phyloP scores from a whole-genome alignment of 2,329 filamentous ascomycete genomes.

The Aspergillus pseudotamarii region DNA sequence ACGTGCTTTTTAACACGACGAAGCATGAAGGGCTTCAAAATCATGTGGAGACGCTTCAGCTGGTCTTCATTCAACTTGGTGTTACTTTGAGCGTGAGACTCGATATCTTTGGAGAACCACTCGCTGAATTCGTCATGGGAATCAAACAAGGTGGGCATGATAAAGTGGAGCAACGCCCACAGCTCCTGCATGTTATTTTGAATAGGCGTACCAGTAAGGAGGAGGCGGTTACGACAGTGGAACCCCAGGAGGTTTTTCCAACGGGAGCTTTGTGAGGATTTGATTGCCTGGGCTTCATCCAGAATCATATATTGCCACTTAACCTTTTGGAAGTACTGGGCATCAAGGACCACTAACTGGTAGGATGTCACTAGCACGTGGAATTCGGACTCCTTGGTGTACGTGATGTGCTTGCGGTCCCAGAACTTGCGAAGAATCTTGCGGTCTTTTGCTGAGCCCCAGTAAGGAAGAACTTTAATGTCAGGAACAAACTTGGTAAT shows the following conservation, averaged over 20 bases:
- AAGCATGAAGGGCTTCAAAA: slow-evolving; percentile 98
- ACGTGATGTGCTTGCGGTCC: slow-evolving; percentile 97
- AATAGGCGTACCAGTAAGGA: slow-evolving; percentile 95
- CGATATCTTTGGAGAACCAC: slow-evolving; percentile 68
- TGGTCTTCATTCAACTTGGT: slow-evolving; percentile 99
- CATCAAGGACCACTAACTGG: slow-evolving; percentile 93
- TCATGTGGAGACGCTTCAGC: slow-evolving; percentile 96
- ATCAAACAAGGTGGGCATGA: slow-evolving; percentile 97
- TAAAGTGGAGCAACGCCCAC: slow-evolving; percentile 97
- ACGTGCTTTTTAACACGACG: slow-evolving; percentile 99
- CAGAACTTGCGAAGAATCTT: slow-evolving; percentile 98
- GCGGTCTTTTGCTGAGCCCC: slow-evolving; percentile 90
- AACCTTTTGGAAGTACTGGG: slow-evolving; percentile 98
- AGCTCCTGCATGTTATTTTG: slow-evolving; percentile 99
- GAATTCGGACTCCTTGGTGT: slow-evolving; percentile 89
- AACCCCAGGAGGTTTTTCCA: slow-evolving; percentile 96
- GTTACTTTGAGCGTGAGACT: slow-evolving; percentile 97
- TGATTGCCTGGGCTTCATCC: slow-evolving; percentile 98
- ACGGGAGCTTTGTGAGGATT: slow-evolving; percentile 91
- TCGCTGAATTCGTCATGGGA: slow-evolving; percentile 57
- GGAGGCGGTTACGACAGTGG: slow-evolving; percentile 89
- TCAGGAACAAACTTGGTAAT: slow-evolving; percentile 92
- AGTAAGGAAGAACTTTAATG: slow-evolving; percentile 95
- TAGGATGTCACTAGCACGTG: slow-evolving; percentile 97
- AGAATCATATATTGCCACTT: slow-evolving; percentile 99